Evolutionary conservation across 768 basidiomycete genomes (phyloP).

Genomic region (Tylopilus intermedius): DNA sequence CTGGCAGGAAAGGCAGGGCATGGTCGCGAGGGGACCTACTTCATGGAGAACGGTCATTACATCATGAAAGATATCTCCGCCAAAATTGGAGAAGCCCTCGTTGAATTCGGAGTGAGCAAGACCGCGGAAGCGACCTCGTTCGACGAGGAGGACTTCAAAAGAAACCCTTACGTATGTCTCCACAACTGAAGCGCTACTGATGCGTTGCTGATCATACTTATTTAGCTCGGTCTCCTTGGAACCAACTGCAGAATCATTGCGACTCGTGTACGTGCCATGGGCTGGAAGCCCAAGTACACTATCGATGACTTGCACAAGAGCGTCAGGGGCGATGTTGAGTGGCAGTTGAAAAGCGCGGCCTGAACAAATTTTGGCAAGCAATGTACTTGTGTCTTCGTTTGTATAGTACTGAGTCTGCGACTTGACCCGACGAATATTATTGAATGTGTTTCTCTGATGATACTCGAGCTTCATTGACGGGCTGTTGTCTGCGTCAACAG

Average conservation of each 20-base stretch:
- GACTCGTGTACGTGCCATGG: constrained; percentile 19
- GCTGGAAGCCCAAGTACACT: constrained; percentile 32
- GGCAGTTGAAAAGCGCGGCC: too few species aligned
- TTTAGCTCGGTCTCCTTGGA: constrained; percentile 17
- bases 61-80: constrained; percentile 40
- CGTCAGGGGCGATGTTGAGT: constrained; percentile 18
- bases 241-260: constrained; percentile 20
- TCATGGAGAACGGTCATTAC: constrained; percentile 50
- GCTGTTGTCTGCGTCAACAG: too few species aligned
- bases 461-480: too few species aligned
- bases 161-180: constrained; percentile 4
- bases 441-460: too few species aligned
- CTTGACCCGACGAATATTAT: too few species aligned
- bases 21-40: constrained; percentile 48
- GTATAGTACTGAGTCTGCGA: too few species aligned
- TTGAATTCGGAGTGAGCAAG: constrained; percentile 13
- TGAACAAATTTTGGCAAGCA: too few species aligned
- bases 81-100: constrained; percentile 35
- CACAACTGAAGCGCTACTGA: too few species aligned
- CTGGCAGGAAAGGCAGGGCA: constrained; percentile 18
- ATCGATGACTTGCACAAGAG: constrained; percentile 19
- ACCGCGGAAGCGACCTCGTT: constrained; percentile 38
- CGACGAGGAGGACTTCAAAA: constrained; percentile 23
- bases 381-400: too few species aligned
- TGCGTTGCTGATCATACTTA: not conserved